Conservation (phyloP, 352 stramenopile genomes). For the Phytophthora ramorum region DNA sequence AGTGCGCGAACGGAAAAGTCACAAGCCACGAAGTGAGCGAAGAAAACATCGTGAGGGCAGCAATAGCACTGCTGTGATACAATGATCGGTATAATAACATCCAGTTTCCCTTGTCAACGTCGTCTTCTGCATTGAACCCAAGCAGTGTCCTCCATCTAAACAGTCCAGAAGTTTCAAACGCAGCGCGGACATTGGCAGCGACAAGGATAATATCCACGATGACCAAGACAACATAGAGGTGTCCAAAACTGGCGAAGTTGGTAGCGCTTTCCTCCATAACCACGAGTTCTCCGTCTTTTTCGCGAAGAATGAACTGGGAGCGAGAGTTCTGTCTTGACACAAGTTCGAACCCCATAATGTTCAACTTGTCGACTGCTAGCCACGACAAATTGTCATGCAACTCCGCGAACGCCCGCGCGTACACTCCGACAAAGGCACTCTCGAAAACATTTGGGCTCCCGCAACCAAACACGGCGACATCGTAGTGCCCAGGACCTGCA, state of each 20-base stretch:
- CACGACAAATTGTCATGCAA: slow-evolving; percentile 48
- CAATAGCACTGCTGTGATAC: slow-evolving; percentile 51
- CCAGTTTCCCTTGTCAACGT: slow-evolving; percentile 39
- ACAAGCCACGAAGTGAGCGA: slow-evolving; percentile 59
- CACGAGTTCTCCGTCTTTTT: slow-evolving; percentile 22
- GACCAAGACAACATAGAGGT: slow-evolving; percentile 59
- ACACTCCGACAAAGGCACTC: slow-evolving; percentile 48
- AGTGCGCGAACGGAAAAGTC: slow-evolving; percentile 50
- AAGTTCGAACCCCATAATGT: slow-evolving; percentile 62
- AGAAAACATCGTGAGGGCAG: slow-evolving; percentile 51
- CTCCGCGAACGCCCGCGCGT: slow-evolving; percentile 40
- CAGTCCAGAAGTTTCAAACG: slow-evolving; percentile 41
- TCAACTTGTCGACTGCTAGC: slow-evolving; percentile 55
- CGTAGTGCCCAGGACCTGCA: slow-evolving; percentile 29
- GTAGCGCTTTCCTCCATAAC: slow-evolving; percentile 35
- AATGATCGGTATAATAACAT: slow-evolving; percentile 59
- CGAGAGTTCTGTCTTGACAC: slow-evolving; percentile 54
- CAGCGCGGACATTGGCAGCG: slow-evolving; percentile 28
- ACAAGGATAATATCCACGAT: slow-evolving; percentile 49
- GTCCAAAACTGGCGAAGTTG: slow-evolving; percentile 66
- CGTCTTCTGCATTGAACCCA: slow-evolving; percentile 6
- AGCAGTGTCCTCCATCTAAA: slow-evolving; percentile 43
- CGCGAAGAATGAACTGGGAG: slow-evolving; percentile 37
- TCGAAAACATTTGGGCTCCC: slow-evolving; percentile 51
- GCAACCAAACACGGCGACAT: slow-evolving; percentile 45